Conservation (phyloP, 352 stramenopile species). For the Peronospora belbahrii region DNA sequence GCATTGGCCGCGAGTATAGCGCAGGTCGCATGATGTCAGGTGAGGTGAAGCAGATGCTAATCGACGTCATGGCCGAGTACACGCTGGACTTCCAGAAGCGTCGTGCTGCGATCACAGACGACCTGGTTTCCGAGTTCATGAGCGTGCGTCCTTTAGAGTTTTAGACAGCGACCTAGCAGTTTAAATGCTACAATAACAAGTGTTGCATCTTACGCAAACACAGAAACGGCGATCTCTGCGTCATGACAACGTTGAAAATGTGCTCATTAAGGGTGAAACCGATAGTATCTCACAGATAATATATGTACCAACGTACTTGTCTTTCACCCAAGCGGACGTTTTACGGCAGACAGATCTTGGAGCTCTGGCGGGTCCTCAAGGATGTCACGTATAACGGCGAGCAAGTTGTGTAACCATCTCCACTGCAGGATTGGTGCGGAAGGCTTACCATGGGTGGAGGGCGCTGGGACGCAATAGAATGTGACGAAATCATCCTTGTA, state of each 20-base stretch:
- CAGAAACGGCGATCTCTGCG: slow-evolving; percentile 68
- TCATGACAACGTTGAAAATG: slow-evolving; percentile 9
- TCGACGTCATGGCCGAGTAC: slow-evolving; percentile 89
- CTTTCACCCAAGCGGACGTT: slow-evolving; percentile 80
- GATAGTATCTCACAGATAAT: background rate
- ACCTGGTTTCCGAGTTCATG: slow-evolving; percentile 97
- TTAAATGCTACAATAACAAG: slow-evolving; percentile 9
- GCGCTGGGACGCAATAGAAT: slow-evolving; percentile 78
- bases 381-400: slow-evolving; percentile 62
- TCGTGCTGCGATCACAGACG: slow-evolving; percentile 90
- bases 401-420: slow-evolving; percentile 83
- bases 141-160: slow-evolving; percentile 87
- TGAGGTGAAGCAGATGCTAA: slow-evolving; percentile 97
- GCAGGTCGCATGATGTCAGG: slow-evolving; percentile 94
- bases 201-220: slow-evolving; percentile 24
- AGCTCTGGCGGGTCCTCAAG: slow-evolving; percentile 71
- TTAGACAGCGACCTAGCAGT: slow-evolving; percentile 32
- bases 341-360: slow-evolving; percentile 74
- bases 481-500: slow-evolving; percentile 69
- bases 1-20: slow-evolving; percentile 93
- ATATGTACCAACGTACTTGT: slow-evolving; percentile 45
- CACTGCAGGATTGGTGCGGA: slow-evolving; percentile 72
- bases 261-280: slow-evolving; percentile 9
- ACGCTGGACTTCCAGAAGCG: slow-evolving; percentile 93
- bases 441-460: slow-evolving; percentile 71